Percentiles rank a stretch among this genome's conserved stretches.
Evolutionary conservation across 2,329 filamentous ascomycete genomes (phyloP).

Genomic region (Taxawa tesnikishii): DNA sequence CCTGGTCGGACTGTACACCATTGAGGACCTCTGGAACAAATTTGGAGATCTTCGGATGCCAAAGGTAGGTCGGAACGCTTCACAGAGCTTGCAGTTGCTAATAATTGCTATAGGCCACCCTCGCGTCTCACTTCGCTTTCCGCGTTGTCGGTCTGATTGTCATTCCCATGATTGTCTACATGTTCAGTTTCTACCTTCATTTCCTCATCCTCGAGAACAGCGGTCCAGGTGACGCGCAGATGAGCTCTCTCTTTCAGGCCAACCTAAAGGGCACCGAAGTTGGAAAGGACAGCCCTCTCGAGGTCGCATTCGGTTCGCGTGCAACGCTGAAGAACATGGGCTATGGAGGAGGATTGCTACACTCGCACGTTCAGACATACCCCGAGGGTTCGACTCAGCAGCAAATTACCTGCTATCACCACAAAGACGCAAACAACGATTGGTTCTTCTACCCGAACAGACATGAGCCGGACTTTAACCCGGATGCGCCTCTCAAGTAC

Average conservation of each 20-base stretch:
- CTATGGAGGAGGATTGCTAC: conserved; percentile 88
- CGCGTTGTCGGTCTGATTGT: conserved; percentile 80
- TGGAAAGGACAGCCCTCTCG: conserved; percentile 85
- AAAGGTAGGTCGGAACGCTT: conserved; percentile 41
- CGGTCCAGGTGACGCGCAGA: conserved; percentile 96
- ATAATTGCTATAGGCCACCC: conserved; percentile 34
- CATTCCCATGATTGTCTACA: conserved; percentile 80
- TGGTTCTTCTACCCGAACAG: conserved; percentile 99
- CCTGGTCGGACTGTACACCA: conserved; percentile 87
- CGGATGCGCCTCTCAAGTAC: conserved; percentile 56
- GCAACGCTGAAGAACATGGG: conserved; percentile 98
- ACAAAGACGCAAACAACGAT: conserved; percentile 99
- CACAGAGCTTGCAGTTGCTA: background rate
- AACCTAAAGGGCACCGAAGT: conserved; percentile 91
- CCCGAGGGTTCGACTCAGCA: conserved; percentile 89
- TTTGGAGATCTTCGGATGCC: conserved; percentile 92
- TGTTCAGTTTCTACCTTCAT: conserved; percentile 90
- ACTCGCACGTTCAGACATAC: conserved; percentile 93
- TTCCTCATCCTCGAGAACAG: conserved; percentile 89
- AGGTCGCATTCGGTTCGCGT: conserved; percentile 78
- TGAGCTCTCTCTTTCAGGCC: conserved; percentile 98
- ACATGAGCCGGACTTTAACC: conserved; percentile 57
- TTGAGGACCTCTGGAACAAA: conserved; percentile 96
- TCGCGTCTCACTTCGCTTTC: conserved; percentile 67
- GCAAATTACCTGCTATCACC: conserved; percentile 97